phyloP scores from a whole-genome alignment of 1,139 yeast species.

The Sporopachydermia cereana region DNA sequence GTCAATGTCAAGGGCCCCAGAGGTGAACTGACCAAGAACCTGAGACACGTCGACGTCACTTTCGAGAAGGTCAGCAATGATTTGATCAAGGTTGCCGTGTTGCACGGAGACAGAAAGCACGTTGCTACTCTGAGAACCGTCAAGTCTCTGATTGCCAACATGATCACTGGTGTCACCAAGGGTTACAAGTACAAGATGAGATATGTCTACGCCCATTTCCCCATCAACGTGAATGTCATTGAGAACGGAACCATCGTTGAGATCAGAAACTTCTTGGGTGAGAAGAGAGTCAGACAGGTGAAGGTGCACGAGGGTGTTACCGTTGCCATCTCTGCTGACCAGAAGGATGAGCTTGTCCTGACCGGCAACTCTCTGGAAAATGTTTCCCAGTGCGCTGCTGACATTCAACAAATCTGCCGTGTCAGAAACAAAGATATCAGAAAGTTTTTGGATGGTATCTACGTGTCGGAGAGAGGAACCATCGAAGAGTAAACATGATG shows the following conservation, averaged over 20 bases:
- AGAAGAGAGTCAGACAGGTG: slow-evolving; percentile 87
- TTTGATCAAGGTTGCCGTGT: slow-evolving; percentile 81
- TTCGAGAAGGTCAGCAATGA: slow-evolving; percentile 64
- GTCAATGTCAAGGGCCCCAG: slow-evolving; percentile 96
- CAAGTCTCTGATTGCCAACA: slow-evolving; percentile 86
- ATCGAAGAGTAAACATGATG: slow-evolving; percentile 36
- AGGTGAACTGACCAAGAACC: slow-evolving; percentile 85
- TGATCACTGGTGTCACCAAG: slow-evolving; percentile 97
- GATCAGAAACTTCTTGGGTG: slow-evolving; percentile 99
- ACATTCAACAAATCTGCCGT: slow-evolving; percentile 95
- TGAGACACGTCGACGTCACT: slow-evolving; percentile 92
- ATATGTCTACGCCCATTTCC: slow-evolving; percentile 99
- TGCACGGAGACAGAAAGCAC: slow-evolving; percentile 99
- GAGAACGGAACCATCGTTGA: slow-evolving; percentile 73
- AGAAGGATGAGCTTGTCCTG: slow-evolving; percentile 90
- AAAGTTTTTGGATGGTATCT: slow-evolving; percentile 99
- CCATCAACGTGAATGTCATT: slow-evolving; percentile 91
- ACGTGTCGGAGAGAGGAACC: slow-evolving; percentile 93
- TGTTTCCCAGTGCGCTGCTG: slow-evolving; percentile 98
- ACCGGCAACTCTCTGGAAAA: slow-evolving; percentile 96
- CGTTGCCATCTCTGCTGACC: slow-evolving; percentile 67
- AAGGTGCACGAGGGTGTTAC: slow-evolving; percentile 85
- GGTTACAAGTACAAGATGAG: slow-evolving; percentile 99
- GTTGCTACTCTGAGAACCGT: slow-evolving; percentile 99
- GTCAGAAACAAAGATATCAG: slow-evolving; percentile 99